phyloP scores from a whole-genome alignment of 371 early-diverging fungal species.

The Mortierella sp. region DNA sequence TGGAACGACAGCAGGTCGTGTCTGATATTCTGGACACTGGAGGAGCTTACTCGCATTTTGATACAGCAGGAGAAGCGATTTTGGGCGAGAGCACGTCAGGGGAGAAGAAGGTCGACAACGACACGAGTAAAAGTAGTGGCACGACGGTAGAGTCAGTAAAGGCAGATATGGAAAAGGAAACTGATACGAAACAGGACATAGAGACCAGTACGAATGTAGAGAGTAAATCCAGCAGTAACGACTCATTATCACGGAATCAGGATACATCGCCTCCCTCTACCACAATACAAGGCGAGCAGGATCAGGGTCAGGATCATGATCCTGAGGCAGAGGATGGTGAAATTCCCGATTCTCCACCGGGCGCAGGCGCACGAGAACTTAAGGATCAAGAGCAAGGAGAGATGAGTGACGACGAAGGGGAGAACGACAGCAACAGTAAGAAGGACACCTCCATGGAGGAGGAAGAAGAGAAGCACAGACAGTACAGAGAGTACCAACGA shows the following conservation, averaged over 20 bases:
- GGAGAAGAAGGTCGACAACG: not conserved
- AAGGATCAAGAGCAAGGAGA: not conserved
- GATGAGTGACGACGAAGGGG: constrained; percentile 29
- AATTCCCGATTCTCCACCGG: constrained; percentile 52
- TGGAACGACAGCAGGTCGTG: constrained; percentile 30
- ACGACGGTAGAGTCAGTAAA: not conserved
- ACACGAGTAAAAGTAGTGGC: not conserved
- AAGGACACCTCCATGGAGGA: not conserved
- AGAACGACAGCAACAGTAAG: not conserved
- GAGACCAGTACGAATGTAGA: not conserved
- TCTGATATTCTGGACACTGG: not conserved
- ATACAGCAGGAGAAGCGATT: not conserved
- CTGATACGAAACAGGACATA: not conserved
- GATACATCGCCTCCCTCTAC: not conserved
- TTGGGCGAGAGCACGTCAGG: not conserved
- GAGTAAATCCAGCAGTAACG: not conserved
- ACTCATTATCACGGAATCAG: not conserved
- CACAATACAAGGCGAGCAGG: not conserved
- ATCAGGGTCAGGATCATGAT: constrained; percentile 16
- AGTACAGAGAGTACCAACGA: constrained; percentile 32
- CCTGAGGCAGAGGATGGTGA: constrained; percentile 17
- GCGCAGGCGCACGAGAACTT: constrained; percentile 33
- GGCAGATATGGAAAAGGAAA: not conserved
- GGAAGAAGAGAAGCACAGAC: constrained; percentile 19
- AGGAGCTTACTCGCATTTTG: not conserved